These are phyloP conservation scores for Cruciata laevipes DNA, from an alignment of 257 asterid species.

Conservation along the genomic window DNA sequence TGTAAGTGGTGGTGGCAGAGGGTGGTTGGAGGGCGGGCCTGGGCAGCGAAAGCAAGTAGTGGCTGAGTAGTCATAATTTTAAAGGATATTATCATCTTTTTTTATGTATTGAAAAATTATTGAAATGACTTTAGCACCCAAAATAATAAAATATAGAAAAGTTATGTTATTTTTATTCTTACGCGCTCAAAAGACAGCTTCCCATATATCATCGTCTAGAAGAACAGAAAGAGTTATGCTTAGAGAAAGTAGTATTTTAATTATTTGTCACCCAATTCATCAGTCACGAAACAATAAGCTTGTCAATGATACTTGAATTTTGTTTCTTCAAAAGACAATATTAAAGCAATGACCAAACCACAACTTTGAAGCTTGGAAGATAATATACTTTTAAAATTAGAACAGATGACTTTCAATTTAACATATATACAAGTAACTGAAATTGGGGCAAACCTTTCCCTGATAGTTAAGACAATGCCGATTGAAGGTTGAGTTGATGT, in stretches of 20 bases:
- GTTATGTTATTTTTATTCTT: too few species aligned
- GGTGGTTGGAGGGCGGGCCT: too few species aligned
- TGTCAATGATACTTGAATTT: too few species aligned
- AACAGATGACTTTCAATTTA: slow-evolving; percentile 1
- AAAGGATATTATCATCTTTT: too few species aligned
- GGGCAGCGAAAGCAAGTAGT: too few species aligned
- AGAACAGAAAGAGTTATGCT: background rate
- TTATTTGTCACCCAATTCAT: background rate
- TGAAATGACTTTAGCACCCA: too few species aligned
- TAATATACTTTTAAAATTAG: background rate
- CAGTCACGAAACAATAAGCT: background rate
- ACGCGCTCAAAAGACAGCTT: background rate
- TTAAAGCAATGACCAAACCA: background rate
- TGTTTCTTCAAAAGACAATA: background rate
- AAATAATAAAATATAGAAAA: too few species aligned
- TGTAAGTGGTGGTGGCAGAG: too few species aligned
- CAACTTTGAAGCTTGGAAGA: background rate
- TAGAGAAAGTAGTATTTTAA: background rate
- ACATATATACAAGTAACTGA: slow-evolving; percentile 3
- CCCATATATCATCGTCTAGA: background rate
- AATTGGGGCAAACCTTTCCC: slow-evolving; percentile 69
- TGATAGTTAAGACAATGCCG: slow-evolving; percentile 69
- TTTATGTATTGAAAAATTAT: too few species aligned
- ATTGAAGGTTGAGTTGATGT: slow-evolving; percentile 68
- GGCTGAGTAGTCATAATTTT: too few species aligned